Conservation (phyloP, 257 asterid genomes). For the Phtheirospermum japonicum region DNA sequence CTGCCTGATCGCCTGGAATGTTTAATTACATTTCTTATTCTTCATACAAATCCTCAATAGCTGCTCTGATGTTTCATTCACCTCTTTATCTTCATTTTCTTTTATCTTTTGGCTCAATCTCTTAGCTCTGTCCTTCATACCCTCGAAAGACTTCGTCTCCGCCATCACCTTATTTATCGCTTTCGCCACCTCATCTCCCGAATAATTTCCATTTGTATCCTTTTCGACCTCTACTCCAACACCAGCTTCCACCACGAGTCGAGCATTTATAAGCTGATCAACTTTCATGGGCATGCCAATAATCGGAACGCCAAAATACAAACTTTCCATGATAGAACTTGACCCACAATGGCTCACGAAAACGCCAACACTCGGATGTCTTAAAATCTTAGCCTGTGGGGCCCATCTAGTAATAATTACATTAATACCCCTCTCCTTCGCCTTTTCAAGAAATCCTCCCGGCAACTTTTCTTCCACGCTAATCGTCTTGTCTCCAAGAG, state of each 20-base stretch:
- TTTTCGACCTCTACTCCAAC: slow-evolving; percentile 32
- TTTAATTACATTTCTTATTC: slow-evolving; percentile 13
- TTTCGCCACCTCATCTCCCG: slow-evolving; percentile 25
- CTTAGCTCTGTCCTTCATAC: slow-evolving; percentile 22
- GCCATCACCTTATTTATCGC: slow-evolving; percentile 24
- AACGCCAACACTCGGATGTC: slow-evolving; percentile 33
- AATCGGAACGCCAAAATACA: slow-evolving; percentile 32
- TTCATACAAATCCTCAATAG: slow-evolving; percentile 28
- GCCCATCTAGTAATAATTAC: slow-evolving; percentile 35
- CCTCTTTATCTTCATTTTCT: slow-evolving; percentile 26
- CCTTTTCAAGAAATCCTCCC: slow-evolving; percentile 29
- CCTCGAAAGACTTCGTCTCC: slow-evolving; percentile 23
- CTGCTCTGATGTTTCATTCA: slow-evolving; percentile 19
- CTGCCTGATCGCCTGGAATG: too few species aligned
- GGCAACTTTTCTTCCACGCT: slow-evolving; percentile 23
- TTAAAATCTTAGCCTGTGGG: slow-evolving; percentile 31
- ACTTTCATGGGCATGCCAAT: slow-evolving; percentile 33
- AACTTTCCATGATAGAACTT: slow-evolving; percentile 32
- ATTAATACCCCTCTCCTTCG: slow-evolving; percentile 25
- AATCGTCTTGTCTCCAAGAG: slow-evolving; percentile 14
- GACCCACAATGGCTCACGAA: slow-evolving; percentile 41
- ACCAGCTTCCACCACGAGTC: slow-evolving; percentile 29
- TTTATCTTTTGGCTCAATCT: slow-evolving; percentile 24
- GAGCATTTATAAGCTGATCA: slow-evolving; percentile 34
- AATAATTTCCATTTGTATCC: slow-evolving; percentile 25